Percentiles rank a stretch among this genome's conserved stretches.
These are phyloP conservation scores for Trematosphaeria pertusa DNA, from an alignment of 2,329 filamentous ascomycete species.

Conservation along the genomic window DNA sequence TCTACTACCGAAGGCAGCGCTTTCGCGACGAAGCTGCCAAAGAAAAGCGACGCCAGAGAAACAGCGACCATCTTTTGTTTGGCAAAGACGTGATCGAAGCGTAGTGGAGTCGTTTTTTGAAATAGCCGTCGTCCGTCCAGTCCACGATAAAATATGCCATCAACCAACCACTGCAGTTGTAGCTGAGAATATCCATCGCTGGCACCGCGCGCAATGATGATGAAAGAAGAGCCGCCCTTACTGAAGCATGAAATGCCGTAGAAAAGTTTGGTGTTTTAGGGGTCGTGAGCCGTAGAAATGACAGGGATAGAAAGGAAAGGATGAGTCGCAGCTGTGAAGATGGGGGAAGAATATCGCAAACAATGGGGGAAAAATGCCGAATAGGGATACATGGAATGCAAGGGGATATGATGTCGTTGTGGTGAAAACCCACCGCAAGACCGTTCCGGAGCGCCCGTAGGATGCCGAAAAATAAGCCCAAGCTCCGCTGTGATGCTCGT, in stretches of 20 bases:
- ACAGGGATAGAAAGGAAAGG: conserved; percentile 1
- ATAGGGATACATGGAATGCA: conserved; percentile 18
- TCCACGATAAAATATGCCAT: not conserved
- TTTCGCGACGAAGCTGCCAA: conserved; percentile 2
- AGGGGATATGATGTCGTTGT: conserved; percentile 17
- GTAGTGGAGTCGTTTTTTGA: conserved; percentile 2
- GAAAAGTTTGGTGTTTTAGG: not conserved
- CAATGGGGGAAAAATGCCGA: not conserved
- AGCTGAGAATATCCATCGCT: not conserved
- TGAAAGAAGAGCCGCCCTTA: not conserved
- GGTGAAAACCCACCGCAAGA: conserved; percentile 15
- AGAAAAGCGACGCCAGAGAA: not conserved
- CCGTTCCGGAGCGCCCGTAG: conserved; percentile 32
- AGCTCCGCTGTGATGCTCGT: conserved; percentile 42
- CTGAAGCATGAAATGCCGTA: not conserved
- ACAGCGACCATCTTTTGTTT: not conserved
- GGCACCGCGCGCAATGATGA: not conserved
- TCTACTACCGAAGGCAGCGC: not conserved
- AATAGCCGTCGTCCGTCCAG: conserved; percentile 1
- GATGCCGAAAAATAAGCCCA: conserved; percentile 38
- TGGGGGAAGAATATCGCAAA: not conserved
- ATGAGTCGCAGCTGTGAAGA: not conserved
- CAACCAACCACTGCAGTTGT: not conserved
- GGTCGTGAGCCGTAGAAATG: not conserved
- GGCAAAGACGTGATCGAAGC: conserved; percentile 2